Base-by-base conservation (phyloP, 805 yeast genomes). In the Candida ponderosae region DNA sequence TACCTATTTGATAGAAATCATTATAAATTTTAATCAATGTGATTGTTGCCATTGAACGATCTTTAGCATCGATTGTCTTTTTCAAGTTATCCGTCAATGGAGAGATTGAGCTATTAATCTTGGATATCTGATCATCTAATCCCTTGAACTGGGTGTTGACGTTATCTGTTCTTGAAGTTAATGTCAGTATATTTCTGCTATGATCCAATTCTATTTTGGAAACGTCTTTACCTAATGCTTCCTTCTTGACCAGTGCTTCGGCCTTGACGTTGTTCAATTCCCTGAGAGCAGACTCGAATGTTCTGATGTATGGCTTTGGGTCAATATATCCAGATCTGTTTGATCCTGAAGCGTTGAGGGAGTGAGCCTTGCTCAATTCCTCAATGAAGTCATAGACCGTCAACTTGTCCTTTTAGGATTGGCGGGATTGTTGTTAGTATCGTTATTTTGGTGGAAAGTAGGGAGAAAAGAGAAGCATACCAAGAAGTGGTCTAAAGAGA, bases 261-360 rank as follows among this genome's bases (percentile, higher is more conserved):
- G 68, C 72, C 33, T 69, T 69, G 31, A 93, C 60, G 35, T 66
- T 67, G 48, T 76, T 74, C 45, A 90, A 63, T 50, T 86, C 90
- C 33, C 77, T 69, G 32, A 88, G 63, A 3, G 93, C 85, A 1
- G 89, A 77, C 54, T 90, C 97, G 57, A 93, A 89, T 0, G 96
- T 86, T 47, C 96, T 74, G 33, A 90, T 90, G 54, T 85, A 93
- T 2, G 97, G 97, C 51, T 86, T 87, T 2, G 97, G 96, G 52
- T 93, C 96, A 38, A 87, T 46, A 32, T 48, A 31, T 18, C 28
- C 33, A 11, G 37, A 29, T 16, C 19, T 23, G 10, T 41, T 34
- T 26, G n/a, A n/a, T n/a, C n/a, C 74, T 7, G 71, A 69, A 11
- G 68, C 72, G 40, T 69, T 67, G 21, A 65, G 47, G 14, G 73